Evolutionary conservation across 441 rosid species (phyloP), one percentile per base, ranked within the genome.

Genomic region (Viola pubescens): DNA sequence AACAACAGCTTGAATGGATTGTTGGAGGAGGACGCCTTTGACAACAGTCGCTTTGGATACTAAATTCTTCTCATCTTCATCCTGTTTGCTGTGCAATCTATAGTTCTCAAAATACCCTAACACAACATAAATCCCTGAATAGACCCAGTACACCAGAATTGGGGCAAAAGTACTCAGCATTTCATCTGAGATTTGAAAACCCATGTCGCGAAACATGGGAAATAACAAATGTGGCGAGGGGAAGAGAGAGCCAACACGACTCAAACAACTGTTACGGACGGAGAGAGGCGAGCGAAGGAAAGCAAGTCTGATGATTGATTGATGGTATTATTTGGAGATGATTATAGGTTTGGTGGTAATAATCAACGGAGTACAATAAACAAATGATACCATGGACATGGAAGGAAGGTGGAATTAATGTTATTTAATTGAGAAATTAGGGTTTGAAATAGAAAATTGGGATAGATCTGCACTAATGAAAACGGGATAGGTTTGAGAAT

Each of bases 11-110:
- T 91, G 96, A 57, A 88, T 60, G 45, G 70, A 14, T 75, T 91
- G 97, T 14, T 91, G 94, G 63, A 86, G 81, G 70, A 91, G 80
- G 74, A 91, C 91, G 3, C 91, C 94, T 65, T 75, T 86, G 16
- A 88, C 79, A 52, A 91, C 97, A 13, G 79, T 60, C 2, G 42
- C 45, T 63, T 85, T 84, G 9, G 97, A 80, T 37, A 84, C 94
- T 74, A 84, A 84, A 73, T 91, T 91, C 76, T 86, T 91, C 71
- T 76, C 81, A 57, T 86, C 82, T 65, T 91, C 96, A 16, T 88
- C 98, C 42, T 65, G 70, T 73, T 77, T 84, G 1, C 88, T 66
- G 50, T 88, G 97, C 77, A 91, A 73, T 66, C 91, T 80, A 70
- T 84, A 88, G 63, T 77, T 76, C 45, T 86, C 89, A 42, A 80